Conservation (phyloP, 2,329 filamentous ascomycete genomes). For the Diaporthe vexans region DNA sequence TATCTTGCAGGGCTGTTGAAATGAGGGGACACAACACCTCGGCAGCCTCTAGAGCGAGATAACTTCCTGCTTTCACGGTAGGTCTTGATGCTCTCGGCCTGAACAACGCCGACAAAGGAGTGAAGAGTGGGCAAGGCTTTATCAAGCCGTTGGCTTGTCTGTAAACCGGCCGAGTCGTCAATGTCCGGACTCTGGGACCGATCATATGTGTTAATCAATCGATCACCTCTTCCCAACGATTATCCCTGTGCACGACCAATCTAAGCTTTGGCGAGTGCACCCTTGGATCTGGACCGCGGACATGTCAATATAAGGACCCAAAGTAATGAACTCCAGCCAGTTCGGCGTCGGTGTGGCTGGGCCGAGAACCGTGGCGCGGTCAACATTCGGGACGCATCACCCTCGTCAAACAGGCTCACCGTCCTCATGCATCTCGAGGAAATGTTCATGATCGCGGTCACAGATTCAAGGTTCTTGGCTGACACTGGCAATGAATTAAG, state of each 20-base stretch:
- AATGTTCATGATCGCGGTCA: not conserved
- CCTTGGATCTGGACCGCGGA: not conserved
- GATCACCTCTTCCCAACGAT: not conserved
- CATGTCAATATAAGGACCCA: not conserved
- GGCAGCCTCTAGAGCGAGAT: not conserved
- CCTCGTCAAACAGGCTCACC: not conserved
- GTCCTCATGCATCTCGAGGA: not conserved
- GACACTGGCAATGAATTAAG: not conserved
- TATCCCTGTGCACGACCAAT: not conserved
- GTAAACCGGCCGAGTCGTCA: too few species aligned
- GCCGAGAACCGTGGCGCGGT: not conserved
- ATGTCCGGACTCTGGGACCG: not conserved
- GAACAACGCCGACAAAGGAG: not conserved
- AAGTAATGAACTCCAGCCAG: not conserved
- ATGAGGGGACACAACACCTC: not conserved
- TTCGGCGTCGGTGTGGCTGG: not conserved
- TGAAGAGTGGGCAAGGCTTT: too few species aligned
- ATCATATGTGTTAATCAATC: not conserved
- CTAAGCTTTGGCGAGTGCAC: not conserved
- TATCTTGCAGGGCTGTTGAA: not conserved
- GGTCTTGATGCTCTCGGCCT: not conserved
- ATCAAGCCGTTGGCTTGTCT: not conserved
- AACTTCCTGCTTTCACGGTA: not conserved
- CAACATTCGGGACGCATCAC: not conserved
- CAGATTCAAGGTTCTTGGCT: too few species aligned